Percentiles rank a stretch among this genome's conserved stretches.
Conservation (phyloP, 2,329 filamentous ascomycete genomes). For the Rugonectria rugulosa region DNA sequence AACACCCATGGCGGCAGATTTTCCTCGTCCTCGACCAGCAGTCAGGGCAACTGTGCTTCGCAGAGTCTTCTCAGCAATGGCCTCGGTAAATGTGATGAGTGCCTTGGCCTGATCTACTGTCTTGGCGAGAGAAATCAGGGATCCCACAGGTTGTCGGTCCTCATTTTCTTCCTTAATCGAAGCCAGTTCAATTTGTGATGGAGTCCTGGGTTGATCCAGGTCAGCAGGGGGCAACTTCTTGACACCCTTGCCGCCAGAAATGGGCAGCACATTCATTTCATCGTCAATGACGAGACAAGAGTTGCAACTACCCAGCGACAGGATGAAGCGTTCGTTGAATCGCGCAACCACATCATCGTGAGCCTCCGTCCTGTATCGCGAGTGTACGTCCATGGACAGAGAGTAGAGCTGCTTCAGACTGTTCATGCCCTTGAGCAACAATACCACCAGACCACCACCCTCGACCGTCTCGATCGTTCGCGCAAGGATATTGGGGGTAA, state of each 20-base stretch:
- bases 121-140: constrained; percentile 82
- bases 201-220: constrained; percentile 74
- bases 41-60: constrained; percentile 93
- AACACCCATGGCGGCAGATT: constrained; percentile 94
- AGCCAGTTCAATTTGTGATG: constrained; percentile 78
- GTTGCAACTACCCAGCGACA: constrained; percentile 94
- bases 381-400: constrained; percentile 96
- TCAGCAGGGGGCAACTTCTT: constrained; percentile 81
- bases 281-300: constrained; percentile 96
- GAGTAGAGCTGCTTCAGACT: constrained; percentile 98
- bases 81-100: constrained; percentile 94
- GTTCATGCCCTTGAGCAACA: constrained; percentile 94
- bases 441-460: constrained; percentile 88
- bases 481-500: constrained; percentile 96
- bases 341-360: constrained; percentile 93
- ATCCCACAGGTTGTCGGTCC: constrained; percentile 86
- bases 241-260: constrained; percentile 93
- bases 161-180: constrained; percentile 86
- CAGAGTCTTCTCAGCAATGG: constrained; percentile 94
- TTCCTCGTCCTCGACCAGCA: constrained; percentile 92
- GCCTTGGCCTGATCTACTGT: constrained; percentile 97
- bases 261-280: constrained; percentile 95
- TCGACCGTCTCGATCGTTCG: constrained; percentile 97
- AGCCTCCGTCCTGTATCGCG: constrained; percentile 93
- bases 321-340: constrained; percentile 97